Base-by-base conservation (phyloP, 768 basidiomycete genomes). In the Trametes meyenii region DNA sequence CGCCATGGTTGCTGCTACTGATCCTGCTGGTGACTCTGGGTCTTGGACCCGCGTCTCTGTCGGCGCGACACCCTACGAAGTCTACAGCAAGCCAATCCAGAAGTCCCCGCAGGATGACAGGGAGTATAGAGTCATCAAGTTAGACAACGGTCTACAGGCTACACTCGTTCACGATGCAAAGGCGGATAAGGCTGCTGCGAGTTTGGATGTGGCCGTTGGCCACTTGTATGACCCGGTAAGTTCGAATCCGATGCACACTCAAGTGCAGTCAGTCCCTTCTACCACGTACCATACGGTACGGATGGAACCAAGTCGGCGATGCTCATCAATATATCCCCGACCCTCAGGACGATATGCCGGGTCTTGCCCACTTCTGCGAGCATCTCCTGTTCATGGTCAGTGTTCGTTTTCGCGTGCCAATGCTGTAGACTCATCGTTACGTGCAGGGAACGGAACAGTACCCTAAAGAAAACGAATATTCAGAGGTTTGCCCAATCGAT, bases 301-400 rank as follows among this genome's bases (percentile, higher is more conserved):
- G n/a, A 35, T 21, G 4, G 17, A 7, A 12, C 48, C 14, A 3
- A 33, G 33, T n/a, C 2, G 35, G 12, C 21, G 14, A 11, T 24
- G 3, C 35, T 10, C 19, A 4, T 7, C n/a, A 35, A 46, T 10
- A 2, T 13, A 10, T 14, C 21, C 12, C 56, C 57, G 24, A 64
- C 49, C 10, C 7, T 42, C 51, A 92, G 86, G 86, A 83, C 71
- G 94, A 96, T 71, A 90, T 95, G 83, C 94, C 92, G 11, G 94
- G 94, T 12, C 81, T 96, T 45, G 94, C 94, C 50, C 94, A 96
- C 74, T 96, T 96, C 71, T 96, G 95, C 76, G 96, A 99, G 73
- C 96, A 99, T 74, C 72, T 99, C 50, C 75, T 97, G 63, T 99
- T 99, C 76, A 93, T 99, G 88, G 96, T 94, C 67, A 63, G 86